phyloP scores from a whole-genome alignment of 495 filamentous ascomycete species.

The Collariella sp. region DNA sequence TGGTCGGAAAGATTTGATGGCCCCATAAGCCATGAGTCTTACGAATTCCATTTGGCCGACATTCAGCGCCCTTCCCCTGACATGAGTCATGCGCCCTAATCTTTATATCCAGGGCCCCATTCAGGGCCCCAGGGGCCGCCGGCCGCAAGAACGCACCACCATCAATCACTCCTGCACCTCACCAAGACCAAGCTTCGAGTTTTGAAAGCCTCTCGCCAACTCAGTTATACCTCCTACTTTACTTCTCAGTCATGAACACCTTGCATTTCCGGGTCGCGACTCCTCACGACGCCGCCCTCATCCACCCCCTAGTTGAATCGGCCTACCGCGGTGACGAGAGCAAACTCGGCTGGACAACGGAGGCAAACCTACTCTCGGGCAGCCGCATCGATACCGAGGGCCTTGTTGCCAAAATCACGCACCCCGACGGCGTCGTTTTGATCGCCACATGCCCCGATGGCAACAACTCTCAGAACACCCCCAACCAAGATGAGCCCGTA shows the following conservation, averaged over 20 bases:
- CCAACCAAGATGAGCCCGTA: not conserved
- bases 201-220: not conserved
- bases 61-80: constrained; percentile 1
- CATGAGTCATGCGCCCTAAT: not conserved
- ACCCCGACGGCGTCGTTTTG: constrained; percentile 31
- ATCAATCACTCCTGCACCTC: too few relatives aligned
- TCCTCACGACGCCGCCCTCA: not conserved
- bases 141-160: not conserved
- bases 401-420: constrained; percentile 33
- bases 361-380: constrained; percentile 26
- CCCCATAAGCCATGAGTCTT: too few relatives aligned
- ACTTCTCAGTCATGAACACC: not conserved
- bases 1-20: too few relatives aligned
- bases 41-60: too few relatives aligned
- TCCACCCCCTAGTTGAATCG: constrained; percentile 29
- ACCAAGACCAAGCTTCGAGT: not conserved
- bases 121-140: too few relatives aligned
- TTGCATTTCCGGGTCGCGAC: constrained; percentile 7
- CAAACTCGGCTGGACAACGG: constrained; percentile 33
- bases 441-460: constrained; percentile 21
- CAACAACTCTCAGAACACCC: too few relatives aligned
- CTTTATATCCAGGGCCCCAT: not conserved
- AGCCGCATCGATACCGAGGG: constrained; percentile 25
- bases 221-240: not conserved
- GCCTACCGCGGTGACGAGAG: constrained; percentile 37